A percentile compares a stretch with the other conserved stretches of the same genome.
Conservation (phyloP, 1,284 basidiomycete species). For the Cryptococcus depauperatus region DNA sequence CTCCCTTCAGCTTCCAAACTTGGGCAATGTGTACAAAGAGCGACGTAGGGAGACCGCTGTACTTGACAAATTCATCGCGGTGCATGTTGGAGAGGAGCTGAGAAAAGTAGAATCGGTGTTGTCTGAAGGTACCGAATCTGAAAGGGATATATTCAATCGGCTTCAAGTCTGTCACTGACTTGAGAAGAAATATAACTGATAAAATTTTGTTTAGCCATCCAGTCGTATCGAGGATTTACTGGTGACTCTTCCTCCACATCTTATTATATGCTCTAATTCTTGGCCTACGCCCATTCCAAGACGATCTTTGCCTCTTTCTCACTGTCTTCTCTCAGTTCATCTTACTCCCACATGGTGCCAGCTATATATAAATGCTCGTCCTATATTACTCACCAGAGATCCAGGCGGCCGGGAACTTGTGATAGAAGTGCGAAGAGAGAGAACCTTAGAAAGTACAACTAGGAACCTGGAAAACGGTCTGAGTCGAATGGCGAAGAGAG, state of each 20-base stretch:
- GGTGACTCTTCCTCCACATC: slow-evolving; percentile 15
- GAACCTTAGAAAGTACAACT: slow-evolving; percentile 20
- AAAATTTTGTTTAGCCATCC: slow-evolving; percentile 19
- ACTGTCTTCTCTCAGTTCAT: slow-evolving; percentile 21
- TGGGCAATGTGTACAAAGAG: slow-evolving; percentile 22
- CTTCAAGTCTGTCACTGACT: slow-evolving; percentile 28
- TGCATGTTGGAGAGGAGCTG: slow-evolving; percentile 31
- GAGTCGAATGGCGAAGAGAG: slow-evolving; percentile 24
- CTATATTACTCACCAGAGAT: slow-evolving; percentile 9
- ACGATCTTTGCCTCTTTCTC: slow-evolving; percentile 24
- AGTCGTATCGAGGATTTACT: slow-evolving; percentile 39
- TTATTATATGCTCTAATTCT: slow-evolving; percentile 14
- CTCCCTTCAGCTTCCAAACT: background rate
- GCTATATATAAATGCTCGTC: slow-evolving; percentile 19
- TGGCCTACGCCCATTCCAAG: slow-evolving; percentile 1
- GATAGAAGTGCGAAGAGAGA: slow-evolving; percentile 25
- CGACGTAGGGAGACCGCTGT: slow-evolving; percentile 33
- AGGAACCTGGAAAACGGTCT: slow-evolving; percentile 24
- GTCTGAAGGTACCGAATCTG: slow-evolving; percentile 27
- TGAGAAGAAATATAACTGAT: no score
- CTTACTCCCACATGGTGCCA: slow-evolving; percentile 32
- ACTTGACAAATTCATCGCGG: slow-evolving; percentile 39
- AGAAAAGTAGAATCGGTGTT: slow-evolving; percentile 29
- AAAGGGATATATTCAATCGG: slow-evolving; percentile 24
- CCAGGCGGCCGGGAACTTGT: slow-evolving; percentile 19